Evolutionary conservation across 805 yeast genomes (phyloP).

Genomic region (Lipomyces yamanashiensis): DNA sequence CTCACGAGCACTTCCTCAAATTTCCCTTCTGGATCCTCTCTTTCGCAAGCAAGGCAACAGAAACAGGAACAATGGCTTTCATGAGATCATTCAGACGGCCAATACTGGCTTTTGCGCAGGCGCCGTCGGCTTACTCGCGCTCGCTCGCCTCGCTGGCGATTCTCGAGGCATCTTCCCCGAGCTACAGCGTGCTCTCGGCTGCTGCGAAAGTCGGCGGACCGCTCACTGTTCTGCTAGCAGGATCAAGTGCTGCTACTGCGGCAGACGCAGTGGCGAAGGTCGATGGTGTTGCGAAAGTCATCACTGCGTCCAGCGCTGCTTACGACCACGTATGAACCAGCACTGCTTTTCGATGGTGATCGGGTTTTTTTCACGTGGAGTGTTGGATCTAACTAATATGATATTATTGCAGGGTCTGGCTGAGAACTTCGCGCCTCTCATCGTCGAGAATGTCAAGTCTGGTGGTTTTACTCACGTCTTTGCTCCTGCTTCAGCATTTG

Average conservation of each 20-base stretch:
- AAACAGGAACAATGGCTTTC: not conserved
- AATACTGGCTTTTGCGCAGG: not conserved
- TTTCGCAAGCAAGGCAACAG: not conserved
- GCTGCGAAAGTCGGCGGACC: conserved; percentile 75
- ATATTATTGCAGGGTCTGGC: conserved; percentile 55
- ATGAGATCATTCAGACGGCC: not conserved
- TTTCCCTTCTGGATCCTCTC: not conserved
- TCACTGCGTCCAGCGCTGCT: conserved; percentile 61
- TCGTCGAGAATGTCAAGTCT: conserved; percentile 53
- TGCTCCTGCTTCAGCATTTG: conserved; percentile 82
- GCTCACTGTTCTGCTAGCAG: conserved; percentile 76
- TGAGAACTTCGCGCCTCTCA: conserved; percentile 76
- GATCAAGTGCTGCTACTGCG: conserved; percentile 57
- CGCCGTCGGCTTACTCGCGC: conserved; percentile 9
- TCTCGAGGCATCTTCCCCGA: conserved; percentile 56
- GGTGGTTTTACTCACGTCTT: conserved; percentile 69
- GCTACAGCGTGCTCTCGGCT: conserved; percentile 67
- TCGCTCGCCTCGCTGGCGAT: conserved; percentile 29
- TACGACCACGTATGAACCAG: conserved; percentile 56
- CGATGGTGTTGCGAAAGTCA: conserved; percentile 57
- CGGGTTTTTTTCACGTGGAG: not conserved
- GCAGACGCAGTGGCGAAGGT: conserved; percentile 61
- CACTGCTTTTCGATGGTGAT: not conserved
- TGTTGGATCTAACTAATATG: not conserved
- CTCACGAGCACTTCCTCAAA: not conserved